Base-by-base conservation (phyloP, 345 rosid species). In the Acer yangbiense region DNA sequence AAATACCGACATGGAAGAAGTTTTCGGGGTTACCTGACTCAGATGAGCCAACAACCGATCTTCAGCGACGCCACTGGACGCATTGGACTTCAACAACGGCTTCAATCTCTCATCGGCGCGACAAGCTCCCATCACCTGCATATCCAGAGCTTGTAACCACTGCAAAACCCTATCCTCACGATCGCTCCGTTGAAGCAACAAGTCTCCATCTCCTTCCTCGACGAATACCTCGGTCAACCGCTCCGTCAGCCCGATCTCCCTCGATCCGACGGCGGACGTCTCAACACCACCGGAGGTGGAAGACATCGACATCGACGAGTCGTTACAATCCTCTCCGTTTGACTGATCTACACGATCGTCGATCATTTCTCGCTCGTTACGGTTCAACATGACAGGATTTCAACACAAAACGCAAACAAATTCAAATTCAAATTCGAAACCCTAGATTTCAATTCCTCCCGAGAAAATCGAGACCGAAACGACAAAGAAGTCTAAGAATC, bases 61-160 rank as follows among this genome's bases (percentile, higher is more conserved):
- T 78, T 94, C 98, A 0, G 92, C 95, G 61, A 86, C 80, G 2
- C 95, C 94, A 55, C 84, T 84, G 1, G 96, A 85, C 29, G 85
- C 90, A 50, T 83, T 94, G 3, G 85, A 65, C 88, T 94, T 97
- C 87, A 94, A 80, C 88, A 97, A 78, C 16, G 99, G 99, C 86
- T 90, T 97, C 82, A 97, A 79, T 77, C 99, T 89, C 90, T 97
- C 99, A 17, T 97, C 98, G 7, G 89, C 94, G n/a, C 99, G 86
- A 82, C 99, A 97, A 25, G 98, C 98, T 21, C 99, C 99, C 61
- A 91, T 75, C 17, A 97, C 92, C 69, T 94, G 99, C 90, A 93
- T 74, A 83, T 97, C 98, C 77, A 97, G 87, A 69, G 98, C 95
- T 73, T 86, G 98, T 16, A 97, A 79, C 99, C 99, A 97, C 87